Percentiles rank a stretch among this genome's conserved stretches.
These are phyloP conservation scores for Salix brachista DNA, from an alignment of 345 rosid species.

Conservation along the genomic window DNA sequence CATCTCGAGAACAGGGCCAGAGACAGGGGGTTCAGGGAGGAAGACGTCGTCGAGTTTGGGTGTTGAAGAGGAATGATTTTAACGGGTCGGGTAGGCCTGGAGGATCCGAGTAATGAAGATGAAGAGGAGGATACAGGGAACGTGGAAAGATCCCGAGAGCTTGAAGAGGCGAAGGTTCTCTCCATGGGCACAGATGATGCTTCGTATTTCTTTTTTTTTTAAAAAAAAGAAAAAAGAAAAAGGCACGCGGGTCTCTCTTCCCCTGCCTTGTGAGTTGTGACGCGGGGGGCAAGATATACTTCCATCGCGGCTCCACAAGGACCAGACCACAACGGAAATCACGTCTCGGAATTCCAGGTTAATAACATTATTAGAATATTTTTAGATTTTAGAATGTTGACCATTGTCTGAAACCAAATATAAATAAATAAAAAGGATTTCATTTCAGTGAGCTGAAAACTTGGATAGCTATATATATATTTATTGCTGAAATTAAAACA, in stretches of 20 bases:
- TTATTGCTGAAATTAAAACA: too few relatives aligned
- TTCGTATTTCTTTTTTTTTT: neutral
- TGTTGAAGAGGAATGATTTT: slow-evolving; percentile 76
- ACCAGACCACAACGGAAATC: too few relatives aligned
- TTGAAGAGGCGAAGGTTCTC: slow-evolving; percentile 55
- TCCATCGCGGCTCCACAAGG: neutral
- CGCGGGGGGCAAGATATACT: neutral
- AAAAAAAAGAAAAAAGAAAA: too few relatives aligned
- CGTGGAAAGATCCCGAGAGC: slow-evolving; percentile 35
- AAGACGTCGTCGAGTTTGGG: slow-evolving; percentile 42
- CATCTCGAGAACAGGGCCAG: slow-evolving; percentile 38
- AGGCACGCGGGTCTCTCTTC: neutral
- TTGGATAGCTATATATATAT: too few relatives aligned
- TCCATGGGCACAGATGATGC: slow-evolving; percentile 38
- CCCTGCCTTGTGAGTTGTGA: neutral
- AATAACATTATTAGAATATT: too few relatives aligned
- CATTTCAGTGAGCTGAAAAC: too few relatives aligned
- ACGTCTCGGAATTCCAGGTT: too few relatives aligned
- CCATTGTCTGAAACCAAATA: too few relatives aligned
- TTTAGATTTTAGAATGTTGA: too few relatives aligned
- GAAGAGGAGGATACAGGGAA: slow-evolving; percentile 11
- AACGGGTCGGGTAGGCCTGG: slow-evolving; percentile 60
- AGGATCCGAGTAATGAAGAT: slow-evolving; percentile 7
- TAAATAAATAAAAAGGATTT: too few relatives aligned
- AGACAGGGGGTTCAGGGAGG: neutral